These are phyloP conservation scores for Monosporascus sp. DNA, from an alignment of 2,329 filamentous ascomycete species.

Conservation along the genomic window DNA sequence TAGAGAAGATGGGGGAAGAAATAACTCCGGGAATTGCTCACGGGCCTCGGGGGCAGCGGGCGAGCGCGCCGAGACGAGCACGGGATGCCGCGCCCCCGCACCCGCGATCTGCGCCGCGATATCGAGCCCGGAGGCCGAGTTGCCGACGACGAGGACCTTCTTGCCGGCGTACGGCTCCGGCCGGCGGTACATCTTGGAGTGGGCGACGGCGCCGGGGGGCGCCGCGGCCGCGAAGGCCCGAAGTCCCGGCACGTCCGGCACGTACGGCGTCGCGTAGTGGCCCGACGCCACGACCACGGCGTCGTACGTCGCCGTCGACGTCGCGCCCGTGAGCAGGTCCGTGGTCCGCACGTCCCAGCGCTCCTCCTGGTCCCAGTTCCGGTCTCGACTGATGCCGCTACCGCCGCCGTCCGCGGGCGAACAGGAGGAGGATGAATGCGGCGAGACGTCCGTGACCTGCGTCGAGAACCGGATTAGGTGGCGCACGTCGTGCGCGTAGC, in stretches of 20 bases:
- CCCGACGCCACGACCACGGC: slow-evolving; percentile 72
- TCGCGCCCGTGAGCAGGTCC: slow-evolving; percentile 39
- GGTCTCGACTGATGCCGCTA: not conserved
- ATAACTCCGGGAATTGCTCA: too few species aligned
- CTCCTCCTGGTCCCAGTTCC: slow-evolving; percentile 28
- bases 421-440: slow-evolving; percentile 3
- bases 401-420: not conserved
- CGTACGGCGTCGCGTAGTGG: slow-evolving; percentile 65
- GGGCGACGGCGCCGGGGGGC: slow-evolving; percentile 58
- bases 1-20: too few species aligned
- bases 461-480: slow-evolving; percentile 65
- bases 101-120: slow-evolving; percentile 69
- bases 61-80: slow-evolving; percentile 61
- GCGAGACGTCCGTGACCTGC: slow-evolving; percentile 53
- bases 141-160: slow-evolving; percentile 80
- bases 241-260: slow-evolving; percentile 60
- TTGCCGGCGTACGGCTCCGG: slow-evolving; percentile 58
- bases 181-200: slow-evolving; percentile 75
- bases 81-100: slow-evolving; percentile 48
- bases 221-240: slow-evolving; percentile 48
- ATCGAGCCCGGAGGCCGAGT: slow-evolving; percentile 78
- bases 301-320: slow-evolving; percentile 54
- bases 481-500: slow-evolving; percentile 64
- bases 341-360: slow-evolving; percentile 57
- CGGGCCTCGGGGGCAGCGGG: slow-evolving; percentile 39